Conservation (phyloP, 2,329 filamentous ascomycete species). For the Clonostachys rosea region DNA sequence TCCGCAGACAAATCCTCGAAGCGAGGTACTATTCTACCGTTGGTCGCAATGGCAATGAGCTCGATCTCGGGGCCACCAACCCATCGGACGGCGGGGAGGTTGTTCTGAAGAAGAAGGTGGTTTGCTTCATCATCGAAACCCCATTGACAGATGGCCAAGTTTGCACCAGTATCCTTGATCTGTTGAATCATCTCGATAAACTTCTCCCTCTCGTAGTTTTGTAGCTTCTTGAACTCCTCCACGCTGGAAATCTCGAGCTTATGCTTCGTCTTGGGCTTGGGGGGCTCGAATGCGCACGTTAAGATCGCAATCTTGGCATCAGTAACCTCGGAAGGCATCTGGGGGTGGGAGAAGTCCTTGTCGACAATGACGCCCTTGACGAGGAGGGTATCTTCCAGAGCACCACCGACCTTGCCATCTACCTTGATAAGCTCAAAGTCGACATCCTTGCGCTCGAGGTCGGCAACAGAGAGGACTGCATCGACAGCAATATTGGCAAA, state of each 20-base stretch:
- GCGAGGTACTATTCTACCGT: conserved; percentile 92
- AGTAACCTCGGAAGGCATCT: conserved; percentile 93
- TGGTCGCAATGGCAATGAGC: conserved; percentile 96
- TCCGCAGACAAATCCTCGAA: conserved; percentile 91
- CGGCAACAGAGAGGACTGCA: conserved; percentile 92
- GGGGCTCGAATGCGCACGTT: conserved; percentile 96
- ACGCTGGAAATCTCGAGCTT: conserved; percentile 96
- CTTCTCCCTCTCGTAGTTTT: conserved; percentile 92
- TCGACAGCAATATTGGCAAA: conserved; percentile 97
- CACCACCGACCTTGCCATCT: conserved; percentile 93
- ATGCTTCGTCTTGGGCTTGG: conserved; percentile 99
- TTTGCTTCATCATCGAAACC: conserved; percentile 99
- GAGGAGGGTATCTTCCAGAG: conserved; percentile 87
- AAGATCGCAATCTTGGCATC: conserved; percentile 97
- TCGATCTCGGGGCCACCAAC: conserved; percentile 98
- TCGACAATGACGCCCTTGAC: conserved; percentile 98
- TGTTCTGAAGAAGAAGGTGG: conserved; percentile 92
- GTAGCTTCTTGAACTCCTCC: conserved; percentile 97
- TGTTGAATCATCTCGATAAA: conserved; percentile 98
- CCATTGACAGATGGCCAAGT: conserved; percentile 98
- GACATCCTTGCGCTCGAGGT: conserved; percentile 93
- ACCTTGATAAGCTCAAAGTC: conserved; percentile 99
- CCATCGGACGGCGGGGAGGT: conserved; percentile 94
- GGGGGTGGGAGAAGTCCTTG: conserved; percentile 99
- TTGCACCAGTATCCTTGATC: conserved; percentile 95